Evolutionary conservation across 2,329 filamentous ascomycete species (phyloP), one percentile per base, ranked within the genome.

Genomic region (Hypoxylon sp.): DNA sequence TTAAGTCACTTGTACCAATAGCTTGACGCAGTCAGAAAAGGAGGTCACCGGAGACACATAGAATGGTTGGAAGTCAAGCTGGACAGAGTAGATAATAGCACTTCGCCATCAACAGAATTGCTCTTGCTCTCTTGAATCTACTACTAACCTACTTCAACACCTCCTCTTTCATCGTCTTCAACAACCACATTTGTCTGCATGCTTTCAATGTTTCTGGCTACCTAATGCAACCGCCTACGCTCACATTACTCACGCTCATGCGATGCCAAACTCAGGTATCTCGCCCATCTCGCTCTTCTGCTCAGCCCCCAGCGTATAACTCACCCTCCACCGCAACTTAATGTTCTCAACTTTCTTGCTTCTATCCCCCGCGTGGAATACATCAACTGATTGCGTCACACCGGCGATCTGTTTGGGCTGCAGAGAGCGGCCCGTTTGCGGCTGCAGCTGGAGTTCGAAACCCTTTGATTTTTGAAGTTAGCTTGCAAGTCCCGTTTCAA

Each of bases 301-400:
- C 74, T 90, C 87, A 2, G 80, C 84, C 2, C 87, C 91, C 11
- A 96, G 77, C 74, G 87, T 88, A 80, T 97, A 98, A 4, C 90
- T 88, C 25, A 92, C 88, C 73, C 93, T 92, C 92, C 94, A 99
- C 68, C 96, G 85, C 80, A 99, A 87, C 81, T 96, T 97, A 65
- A 96, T 90, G n/a, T 84, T 86, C 61, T 88, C 89, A 1, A 96
- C 96, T 75, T 91, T 92, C 45, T 88, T 79, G 23, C 70, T 84
- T 67, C 81, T 81, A 72, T 93, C 88, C 1, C 93, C 90, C 1
- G 93, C 90, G 71, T 93, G 88, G 80, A 82, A 87, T 25, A 98
- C 83, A 48, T 90, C 83, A 68, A 97, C 93, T 16, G 88, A 86
- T 79, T 98, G 96, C 34, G 89, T 91, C 55, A 99, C 90, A 27